Evolutionary conservation across 2,329 filamentous ascomycete species (phyloP).

Genomic region (Fusarium papillatum): DNA sequence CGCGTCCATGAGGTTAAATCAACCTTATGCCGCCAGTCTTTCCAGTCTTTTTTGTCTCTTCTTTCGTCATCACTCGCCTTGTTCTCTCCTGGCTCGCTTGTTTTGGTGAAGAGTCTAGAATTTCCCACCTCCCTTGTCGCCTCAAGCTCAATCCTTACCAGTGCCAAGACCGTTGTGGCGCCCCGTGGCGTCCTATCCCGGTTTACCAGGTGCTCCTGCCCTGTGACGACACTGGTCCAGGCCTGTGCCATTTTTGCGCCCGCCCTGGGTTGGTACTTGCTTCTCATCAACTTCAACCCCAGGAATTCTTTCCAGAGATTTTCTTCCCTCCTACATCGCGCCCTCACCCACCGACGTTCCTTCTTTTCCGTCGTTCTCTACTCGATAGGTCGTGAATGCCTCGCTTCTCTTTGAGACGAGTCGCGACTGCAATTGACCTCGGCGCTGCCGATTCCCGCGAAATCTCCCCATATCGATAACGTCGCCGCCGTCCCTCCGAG

Average conservation of each 20-base stretch:
- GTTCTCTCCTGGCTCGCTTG: neutral
- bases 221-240: conserved; percentile 45
- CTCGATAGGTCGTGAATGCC: conserved; percentile 13
- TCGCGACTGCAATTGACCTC: conserved; percentile 36
- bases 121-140: neutral
- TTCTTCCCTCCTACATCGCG: conserved; percentile 7
- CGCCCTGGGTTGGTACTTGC: neutral
- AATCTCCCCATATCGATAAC: conserved; percentile 25
- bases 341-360: neutral
- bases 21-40: conserved; percentile 12
- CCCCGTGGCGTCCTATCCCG: conserved; percentile 36
- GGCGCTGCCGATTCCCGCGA: conserved; percentile 32
- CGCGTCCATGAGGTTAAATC: conserved; percentile 30
- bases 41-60: neutral
- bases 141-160: neutral
- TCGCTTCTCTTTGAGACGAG: conserved; percentile 17
- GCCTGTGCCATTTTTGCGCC: conserved; percentile 42
- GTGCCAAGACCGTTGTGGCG: conserved; percentile 39
- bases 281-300: conserved; percentile 15
- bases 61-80: neutral
- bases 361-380: conserved; percentile 8
- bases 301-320: conserved; percentile 1
- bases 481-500: conserved; percentile 25
- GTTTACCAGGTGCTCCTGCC: conserved; percentile 30
- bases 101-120: neutral